A percentile compares a stretch with the other conserved stretches of the same genome.
phyloP scores from a whole-genome alignment of 139 green algal species.

The Micractinium conductrix region DNA sequence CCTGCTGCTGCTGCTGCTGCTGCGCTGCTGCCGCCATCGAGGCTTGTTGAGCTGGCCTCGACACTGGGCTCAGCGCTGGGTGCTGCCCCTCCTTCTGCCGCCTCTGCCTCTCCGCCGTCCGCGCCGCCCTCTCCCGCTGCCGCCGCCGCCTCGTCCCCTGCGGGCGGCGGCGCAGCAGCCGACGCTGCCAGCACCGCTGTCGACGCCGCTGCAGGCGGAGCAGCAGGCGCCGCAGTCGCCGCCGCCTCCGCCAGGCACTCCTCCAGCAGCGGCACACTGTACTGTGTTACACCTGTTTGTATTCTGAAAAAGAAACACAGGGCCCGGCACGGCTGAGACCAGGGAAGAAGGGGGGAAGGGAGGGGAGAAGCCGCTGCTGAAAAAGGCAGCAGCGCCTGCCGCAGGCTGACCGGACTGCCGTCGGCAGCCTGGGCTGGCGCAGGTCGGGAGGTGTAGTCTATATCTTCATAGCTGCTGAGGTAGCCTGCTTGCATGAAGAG shows the following conservation, averaged over 20 bases:
- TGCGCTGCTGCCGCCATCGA: neutral
- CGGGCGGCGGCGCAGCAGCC: neutral
- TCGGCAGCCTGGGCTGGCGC: conserved; percentile 26
- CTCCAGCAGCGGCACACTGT: conserved; percentile 38
- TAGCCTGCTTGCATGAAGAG: neutral
- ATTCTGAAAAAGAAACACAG: no score
- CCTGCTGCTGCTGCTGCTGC: neutral
- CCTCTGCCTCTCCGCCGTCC: neutral
- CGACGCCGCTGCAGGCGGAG: neutral
- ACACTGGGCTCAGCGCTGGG: no score
- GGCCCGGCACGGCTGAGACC: no score
- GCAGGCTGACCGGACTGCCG: conserved; percentile 42
- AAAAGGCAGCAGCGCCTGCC: conserved; percentile 41
- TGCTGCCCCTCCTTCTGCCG: neutral
- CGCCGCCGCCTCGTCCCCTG: neutral
- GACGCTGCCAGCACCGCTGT: neutral
- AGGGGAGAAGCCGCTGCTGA: no score
- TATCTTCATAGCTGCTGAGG: conserved; percentile 40
- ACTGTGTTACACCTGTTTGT: no score
- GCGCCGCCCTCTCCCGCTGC: neutral
- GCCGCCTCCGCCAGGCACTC: conserved; percentile 11
- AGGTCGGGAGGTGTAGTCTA: conserved; percentile 44
- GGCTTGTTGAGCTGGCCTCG: neutral
- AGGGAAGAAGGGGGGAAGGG: no score
- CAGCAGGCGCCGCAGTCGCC: neutral